phyloP scores from a whole-genome alignment of 2,329 filamentous ascomycete species.

The Stagonosporopsis chrysanthemi region DNA sequence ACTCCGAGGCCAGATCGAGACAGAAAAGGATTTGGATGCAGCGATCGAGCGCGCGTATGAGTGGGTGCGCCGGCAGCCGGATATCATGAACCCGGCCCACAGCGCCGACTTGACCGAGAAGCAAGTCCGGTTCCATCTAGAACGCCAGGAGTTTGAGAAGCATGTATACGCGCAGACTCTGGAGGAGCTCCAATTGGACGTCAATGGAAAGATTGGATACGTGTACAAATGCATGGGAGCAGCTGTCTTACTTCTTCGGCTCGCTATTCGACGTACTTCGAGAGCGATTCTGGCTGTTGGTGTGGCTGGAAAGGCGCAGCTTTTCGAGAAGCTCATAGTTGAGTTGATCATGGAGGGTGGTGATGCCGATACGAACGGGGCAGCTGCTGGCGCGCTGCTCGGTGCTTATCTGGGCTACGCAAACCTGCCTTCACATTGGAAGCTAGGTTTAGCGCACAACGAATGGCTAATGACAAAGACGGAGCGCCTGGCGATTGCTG shows the following conservation, averaged over 20 bases:
- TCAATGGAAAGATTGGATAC: conserved; percentile 58
- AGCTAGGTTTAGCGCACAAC: conserved; percentile 55
- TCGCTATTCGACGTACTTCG: conserved; percentile 50
- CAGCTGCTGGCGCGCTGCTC: conserved; percentile 60
- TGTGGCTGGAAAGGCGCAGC: conserved; percentile 2
- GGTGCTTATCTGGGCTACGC: conserved; percentile 59
- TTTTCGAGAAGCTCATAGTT: conserved; percentile 59
- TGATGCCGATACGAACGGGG: conserved; percentile 64
- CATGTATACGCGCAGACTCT: conserved; percentile 52
- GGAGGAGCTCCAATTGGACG: conserved; percentile 56
- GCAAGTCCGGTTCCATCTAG: conserved; percentile 40
- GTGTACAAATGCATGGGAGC: conserved; percentile 63
- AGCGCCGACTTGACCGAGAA: conserved; percentile 37
- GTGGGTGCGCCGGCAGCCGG: conserved; percentile 50
- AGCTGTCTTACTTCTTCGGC: conserved; percentile 55
- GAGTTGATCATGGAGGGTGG: conserved; percentile 61
- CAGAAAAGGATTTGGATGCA: conserved; percentile 53
- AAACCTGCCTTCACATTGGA: conserved; percentile 59
- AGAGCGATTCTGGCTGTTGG: not conserved
- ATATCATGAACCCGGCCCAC: conserved; percentile 32
- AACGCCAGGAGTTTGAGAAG: conserved; percentile 53
- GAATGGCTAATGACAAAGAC: conserved; percentile 58
- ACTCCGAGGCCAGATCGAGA: conserved; percentile 54
- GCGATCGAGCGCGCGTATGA: conserved; percentile 51
- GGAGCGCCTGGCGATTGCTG: conserved; percentile 50